These are phyloP conservation scores for Boletales sp. DNA, from an alignment of 768 basidiomycete genomes.

Conservation along the genomic window DNA sequence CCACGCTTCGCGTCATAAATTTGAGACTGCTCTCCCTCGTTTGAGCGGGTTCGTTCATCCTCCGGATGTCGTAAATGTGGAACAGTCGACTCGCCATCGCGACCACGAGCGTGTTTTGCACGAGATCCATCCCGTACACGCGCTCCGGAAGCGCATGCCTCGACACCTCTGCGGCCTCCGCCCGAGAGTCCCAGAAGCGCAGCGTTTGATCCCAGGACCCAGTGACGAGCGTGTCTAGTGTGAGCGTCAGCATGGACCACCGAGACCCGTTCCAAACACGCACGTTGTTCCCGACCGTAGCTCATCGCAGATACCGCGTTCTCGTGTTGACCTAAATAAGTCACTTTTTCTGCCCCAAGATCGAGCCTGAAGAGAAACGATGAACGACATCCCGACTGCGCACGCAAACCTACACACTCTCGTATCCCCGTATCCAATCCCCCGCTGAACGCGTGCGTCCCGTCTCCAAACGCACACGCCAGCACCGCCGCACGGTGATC, in stretches of 20 bases:
- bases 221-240: conserved; percentile 67
- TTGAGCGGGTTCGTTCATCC: conserved; percentile 71
- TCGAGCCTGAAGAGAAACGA: conserved; percentile 55
- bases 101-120: conserved; percentile 78
- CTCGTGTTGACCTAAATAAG: conserved; percentile 75
- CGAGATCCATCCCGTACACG: conserved; percentile 79
- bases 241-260: too few species aligned
- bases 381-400: too few species aligned
- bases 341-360: conserved; percentile 65
- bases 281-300: conserved; percentile 63
- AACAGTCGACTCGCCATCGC: conserved; percentile 91
- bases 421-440: conserved; percentile 82
- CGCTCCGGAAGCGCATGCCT: conserved; percentile 73
- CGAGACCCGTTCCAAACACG: too few species aligned
- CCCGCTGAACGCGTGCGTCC: conserved; percentile 72
- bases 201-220: conserved; percentile 92
- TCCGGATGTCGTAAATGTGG: conserved; percentile 83
- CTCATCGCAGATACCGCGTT: conserved; percentile 78
- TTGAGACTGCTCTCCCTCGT: conserved; percentile 90
- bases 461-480: conserved; percentile 71
- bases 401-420: conserved; percentile 44
- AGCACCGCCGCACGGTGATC: conserved; percentile 88
- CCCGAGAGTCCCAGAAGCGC: conserved; percentile 82
- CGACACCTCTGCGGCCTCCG: conserved; percentile 51
- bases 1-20: conserved; percentile 89